Base-by-base conservation (phyloP, 306 rosid genomes). In the Crataegus laevigata region DNA sequence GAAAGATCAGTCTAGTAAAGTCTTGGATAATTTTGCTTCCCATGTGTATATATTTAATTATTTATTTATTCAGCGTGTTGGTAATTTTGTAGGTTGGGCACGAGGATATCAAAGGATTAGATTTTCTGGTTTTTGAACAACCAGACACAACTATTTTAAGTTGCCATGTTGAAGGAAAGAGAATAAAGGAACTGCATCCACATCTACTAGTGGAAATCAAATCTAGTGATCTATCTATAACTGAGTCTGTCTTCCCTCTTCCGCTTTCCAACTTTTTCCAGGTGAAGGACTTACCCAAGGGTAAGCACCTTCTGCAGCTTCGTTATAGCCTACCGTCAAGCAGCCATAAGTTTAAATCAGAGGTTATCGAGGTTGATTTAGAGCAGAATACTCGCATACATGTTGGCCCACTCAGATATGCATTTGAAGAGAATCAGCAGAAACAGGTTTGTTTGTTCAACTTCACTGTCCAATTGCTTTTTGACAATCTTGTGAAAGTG, bases 181-280 rank as follows among this genome's bases (percentile, higher is more conserved):
- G 85, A 79, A 83, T 85, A n/a, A 85, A 80, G 77, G 98, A 89
- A 84, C 83, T 89, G n/a, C 82, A 69, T 52, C 84, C 89, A 34
- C 91, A 88, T 68, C 78, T 96, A 74, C 78, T 84, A 73, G 99
- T 92, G 45, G 99, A 96, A 88, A 90, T 96, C 75, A 96, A 87
- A 89, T 85, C 89, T 69, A 76, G 85, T 79, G 97, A 92, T 63
- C n/a, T 67, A 6, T 82, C 81, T 36, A 89, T 76, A 87, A 77
- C 86, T 28, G 93, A 85, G 79, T 88, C 97, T 0, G 90, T 87
- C 75, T 96, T 92, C 76, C 96, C 97, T 40, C 80, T 92, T 75
- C 93, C 97, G 30, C 96, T 89, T 80, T 96, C 98, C 38, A 92
- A 92, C 87, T 96, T 90, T 82, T 96, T 96, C 81, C 99, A 92